Base-by-base conservation (phyloP, 441 rosid genomes). In the Erysimum cheiri region DNA sequence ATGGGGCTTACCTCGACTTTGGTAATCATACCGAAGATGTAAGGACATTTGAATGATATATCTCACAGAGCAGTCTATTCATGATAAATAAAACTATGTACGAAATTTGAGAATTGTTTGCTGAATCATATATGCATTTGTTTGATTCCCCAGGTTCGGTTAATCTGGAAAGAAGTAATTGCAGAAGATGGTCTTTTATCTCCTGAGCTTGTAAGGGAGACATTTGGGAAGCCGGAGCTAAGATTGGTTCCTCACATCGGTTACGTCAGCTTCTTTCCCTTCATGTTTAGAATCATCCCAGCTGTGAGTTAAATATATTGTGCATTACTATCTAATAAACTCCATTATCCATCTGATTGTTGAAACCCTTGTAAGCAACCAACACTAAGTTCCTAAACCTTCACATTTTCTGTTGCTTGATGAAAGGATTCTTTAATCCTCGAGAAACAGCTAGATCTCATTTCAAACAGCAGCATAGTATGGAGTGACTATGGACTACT, bases 21-120 rank as follows among this genome's bases (percentile, higher is more conserved):
- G 98, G 99, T 36, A 89, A 95, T 78, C 98, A 95, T 69, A 89
- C 98, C 19, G 98, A 95, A 81, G 83, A 90, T 84, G 99, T 92
- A 78, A 43, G 79, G 2, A 56, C 57, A 11, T 17, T 41, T 33
- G 19, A 49, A 19, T 48, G 60, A 22, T 58, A 10, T 32, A 24
- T 49, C 37, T 36, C 64, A 12, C 8, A 64, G 19, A 64, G 33
- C 64, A 64, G 43, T 36, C 29, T 64, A 7, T 22, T 57, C 56
- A 48, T 64, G 65, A 40, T 39, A 39, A 13, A 36, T 57, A 36
- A 11, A 57, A 11, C 10, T 50, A 50, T 22, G n/a, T 28, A 6
- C 2, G 11, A 52, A 13, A 28, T 28, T 17, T 26, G 3, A 12
- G 14, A 26, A 8, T 2, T 36, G 39, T 37, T 63, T 32, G 22